phyloP scores from a whole-genome alignment of 805 yeast genomes.

The Metschnikowia colocasiae region DNA sequence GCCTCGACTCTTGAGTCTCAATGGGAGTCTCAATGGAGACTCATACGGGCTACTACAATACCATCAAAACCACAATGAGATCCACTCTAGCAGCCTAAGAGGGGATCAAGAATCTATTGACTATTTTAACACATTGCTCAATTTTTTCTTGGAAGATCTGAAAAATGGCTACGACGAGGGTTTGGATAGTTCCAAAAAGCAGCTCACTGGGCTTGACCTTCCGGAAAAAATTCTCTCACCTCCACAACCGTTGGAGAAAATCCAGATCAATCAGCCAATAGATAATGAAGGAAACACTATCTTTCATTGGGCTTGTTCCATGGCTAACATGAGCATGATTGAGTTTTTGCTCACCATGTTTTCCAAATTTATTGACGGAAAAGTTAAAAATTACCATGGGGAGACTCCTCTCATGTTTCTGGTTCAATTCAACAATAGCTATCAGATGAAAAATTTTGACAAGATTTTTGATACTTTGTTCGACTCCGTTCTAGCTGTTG shows the following conservation, averaged over 20 bases:
- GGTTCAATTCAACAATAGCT: conserved; percentile 39
- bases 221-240: conserved; percentile 48
- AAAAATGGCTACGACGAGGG: neutral
- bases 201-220: conserved; percentile 14
- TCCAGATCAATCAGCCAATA: conserved; percentile 77
- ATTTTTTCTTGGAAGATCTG: conserved; percentile 50
- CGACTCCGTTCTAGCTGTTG: conserved; percentile 37
- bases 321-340: conserved; percentile 73
- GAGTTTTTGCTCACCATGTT: conserved; percentile 59
- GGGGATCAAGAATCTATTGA: conserved; percentile 22
- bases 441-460: conserved; percentile 36
- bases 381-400: conserved; percentile 74
- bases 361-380: conserved; percentile 60
- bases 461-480: conserved; percentile 31
- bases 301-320: conserved; percentile 92
- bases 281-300: conserved; percentile 94
- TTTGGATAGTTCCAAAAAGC: conserved; percentile 10
- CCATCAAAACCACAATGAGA: conserved; percentile 22
- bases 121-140: conserved; percentile 43
- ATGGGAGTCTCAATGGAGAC: conserved; percentile 27
- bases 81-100: conserved; percentile 5
- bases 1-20: conserved; percentile 24
- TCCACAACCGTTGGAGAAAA: conserved; percentile 51
- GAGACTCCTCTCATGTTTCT: conserved; percentile 71
- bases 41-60: conserved; percentile 37